phyloP scores from a whole-genome alignment of 495 filamentous ascomycete species.

The Pseudomonodictys pantanalensis region DNA sequence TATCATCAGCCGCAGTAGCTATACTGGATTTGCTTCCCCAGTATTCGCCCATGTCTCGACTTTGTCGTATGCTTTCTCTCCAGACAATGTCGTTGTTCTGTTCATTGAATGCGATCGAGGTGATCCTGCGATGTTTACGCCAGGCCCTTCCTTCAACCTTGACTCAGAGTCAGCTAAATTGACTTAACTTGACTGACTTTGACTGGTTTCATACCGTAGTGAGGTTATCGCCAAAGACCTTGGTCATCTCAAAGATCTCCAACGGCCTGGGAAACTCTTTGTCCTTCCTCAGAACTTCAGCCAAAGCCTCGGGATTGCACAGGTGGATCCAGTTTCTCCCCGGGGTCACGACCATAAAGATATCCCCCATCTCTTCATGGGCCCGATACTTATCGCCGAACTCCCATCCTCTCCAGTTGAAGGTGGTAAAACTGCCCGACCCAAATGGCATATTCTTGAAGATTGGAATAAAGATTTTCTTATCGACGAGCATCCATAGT shows the following conservation, averaged over 20 bases:
- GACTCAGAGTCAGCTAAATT: background rate
- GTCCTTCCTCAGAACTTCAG: background rate
- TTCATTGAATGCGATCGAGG: conserved; percentile 47
- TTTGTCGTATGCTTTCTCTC: conserved; percentile 43
- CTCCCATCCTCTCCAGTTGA: conserved; percentile 20
- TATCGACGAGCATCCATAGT: conserved; percentile 33
- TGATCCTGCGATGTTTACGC: conserved; percentile 45
- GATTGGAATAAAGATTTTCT: conserved; percentile 8
- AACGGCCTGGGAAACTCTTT: background rate
- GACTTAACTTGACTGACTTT: background rate
- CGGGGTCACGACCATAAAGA: conserved; percentile 23
- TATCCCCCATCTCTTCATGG: conserved; percentile 20
- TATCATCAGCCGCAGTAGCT: conserved; percentile 29
- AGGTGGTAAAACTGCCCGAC: conserved; percentile 12
- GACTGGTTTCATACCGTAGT: background rate
- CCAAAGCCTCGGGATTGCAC: conserved; percentile 7
- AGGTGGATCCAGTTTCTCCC: conserved; percentile 23
- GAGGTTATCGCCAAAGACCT: background rate
- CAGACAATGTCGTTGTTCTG: conserved; percentile 45
- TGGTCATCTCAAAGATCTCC: conserved; percentile 1
- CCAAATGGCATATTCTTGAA: conserved; percentile 21
- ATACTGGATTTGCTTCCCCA: conserved; percentile 37
- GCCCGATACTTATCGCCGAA: conserved; percentile 14
- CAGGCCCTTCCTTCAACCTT: conserved; percentile 32
- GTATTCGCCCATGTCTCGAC: conserved; percentile 40